Evolutionary conservation across 768 basidiomycete species (phyloP).

Genomic region (Mycena pura): DNA sequence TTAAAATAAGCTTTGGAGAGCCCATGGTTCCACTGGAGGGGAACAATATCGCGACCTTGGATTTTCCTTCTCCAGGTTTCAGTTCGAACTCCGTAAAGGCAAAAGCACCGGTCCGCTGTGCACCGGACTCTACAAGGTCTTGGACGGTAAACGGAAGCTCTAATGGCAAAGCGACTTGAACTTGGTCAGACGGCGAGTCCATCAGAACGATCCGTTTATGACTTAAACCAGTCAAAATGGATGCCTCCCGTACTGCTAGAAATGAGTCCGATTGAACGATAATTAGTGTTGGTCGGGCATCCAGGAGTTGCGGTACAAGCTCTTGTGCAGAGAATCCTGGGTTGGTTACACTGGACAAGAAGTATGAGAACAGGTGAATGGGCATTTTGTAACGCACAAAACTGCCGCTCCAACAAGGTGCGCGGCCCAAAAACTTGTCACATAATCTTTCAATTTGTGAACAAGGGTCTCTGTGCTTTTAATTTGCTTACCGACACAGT

Average conservation of each 20-base stretch:
- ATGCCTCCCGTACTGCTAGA: not conserved
- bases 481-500: too few species aligned
- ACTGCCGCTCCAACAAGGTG: not conserved
- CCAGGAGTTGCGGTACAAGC: not conserved
- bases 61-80: constrained; percentile 52
- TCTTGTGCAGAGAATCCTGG: not conserved
- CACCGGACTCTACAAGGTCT: not conserved
- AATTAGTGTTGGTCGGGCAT: not conserved
- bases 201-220: not conserved
- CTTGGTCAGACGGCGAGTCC: not conserved
- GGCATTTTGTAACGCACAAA: not conserved
- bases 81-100: constrained; percentile 48
- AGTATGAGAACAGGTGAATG: not conserved
- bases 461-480: too few species aligned
- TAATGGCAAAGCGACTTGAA: not conserved
- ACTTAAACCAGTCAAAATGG: not conserved
- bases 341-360: not conserved
- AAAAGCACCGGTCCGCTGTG: constrained; percentile 27
- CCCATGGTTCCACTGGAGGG: constrained; percentile 65
- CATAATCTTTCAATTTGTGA: not conserved
- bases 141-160: not conserved
- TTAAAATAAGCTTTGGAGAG: constrained; percentile 47
- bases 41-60: constrained; percentile 54
- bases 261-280: not conserved
- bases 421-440: not conserved